Evolutionary conservation across 345 rosid species (phyloP).

Genomic region (Citrus cavaleriei): DNA sequence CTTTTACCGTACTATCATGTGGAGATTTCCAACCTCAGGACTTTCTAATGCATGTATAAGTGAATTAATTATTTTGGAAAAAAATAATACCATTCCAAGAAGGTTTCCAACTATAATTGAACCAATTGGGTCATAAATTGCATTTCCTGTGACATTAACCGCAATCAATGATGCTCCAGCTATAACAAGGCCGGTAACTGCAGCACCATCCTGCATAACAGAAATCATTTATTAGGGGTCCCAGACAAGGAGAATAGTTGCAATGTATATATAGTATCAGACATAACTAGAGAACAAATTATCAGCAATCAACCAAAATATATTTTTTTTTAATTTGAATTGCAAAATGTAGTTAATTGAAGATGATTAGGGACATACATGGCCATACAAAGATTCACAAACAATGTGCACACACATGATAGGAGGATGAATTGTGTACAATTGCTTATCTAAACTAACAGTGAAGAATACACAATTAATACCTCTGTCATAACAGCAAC

Average conservation of each 20-base stretch:
- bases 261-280: background rate
- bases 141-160: constrained; percentile 78
- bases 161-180: constrained; percentile 92
- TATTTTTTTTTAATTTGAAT: too few relatives aligned
- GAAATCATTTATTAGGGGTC: constrained; percentile 5
- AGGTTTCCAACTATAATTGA: constrained; percentile 88
- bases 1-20: background rate
- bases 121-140: constrained; percentile 92
- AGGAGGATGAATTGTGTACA: background rate
- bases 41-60: background rate
- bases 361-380: background rate
- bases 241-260: background rate
- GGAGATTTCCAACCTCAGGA: background rate
- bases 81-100: constrained; percentile 77
- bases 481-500: constrained; percentile 99
- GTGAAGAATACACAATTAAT: constrained; percentile 3
- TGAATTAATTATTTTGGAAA: background rate
- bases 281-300: background rate
- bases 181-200: constrained; percentile 86
- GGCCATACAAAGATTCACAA: background rate
- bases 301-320: background rate
- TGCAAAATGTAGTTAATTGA: background rate
- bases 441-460: background rate
- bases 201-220: constrained; percentile 87
- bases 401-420: background rate